phyloP scores from a whole-genome alignment of 352 stramenopile species.

The Phytophthora citricola region DNA sequence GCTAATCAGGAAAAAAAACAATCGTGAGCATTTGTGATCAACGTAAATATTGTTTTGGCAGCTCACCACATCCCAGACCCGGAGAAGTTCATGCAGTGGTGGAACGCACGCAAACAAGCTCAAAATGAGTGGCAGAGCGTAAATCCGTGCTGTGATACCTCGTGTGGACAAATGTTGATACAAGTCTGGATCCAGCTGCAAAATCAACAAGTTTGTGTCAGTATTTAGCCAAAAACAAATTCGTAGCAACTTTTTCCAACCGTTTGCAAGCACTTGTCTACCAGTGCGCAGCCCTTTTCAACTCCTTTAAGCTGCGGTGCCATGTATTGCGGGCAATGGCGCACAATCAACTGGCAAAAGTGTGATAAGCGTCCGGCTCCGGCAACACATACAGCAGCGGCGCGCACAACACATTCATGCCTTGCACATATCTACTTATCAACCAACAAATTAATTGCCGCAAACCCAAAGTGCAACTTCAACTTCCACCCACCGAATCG shows the following conservation, averaged over 20 bases:
- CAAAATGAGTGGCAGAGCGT: constrained; percentile 88
- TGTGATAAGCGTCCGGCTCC: constrained; percentile 91
- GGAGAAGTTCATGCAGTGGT: constrained; percentile 86
- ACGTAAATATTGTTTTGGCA: not conserved
- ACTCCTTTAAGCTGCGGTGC: constrained; percentile 87
- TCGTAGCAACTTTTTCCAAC: constrained; percentile 30
- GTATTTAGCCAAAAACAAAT: constrained; percentile 4
- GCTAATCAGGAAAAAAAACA: constrained; percentile 34
- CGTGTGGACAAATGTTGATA: constrained; percentile 78
- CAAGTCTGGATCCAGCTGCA: constrained; percentile 79
- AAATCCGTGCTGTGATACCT: constrained; percentile 87
- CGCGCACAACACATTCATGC: constrained; percentile 92
- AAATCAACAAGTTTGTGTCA: not conserved
- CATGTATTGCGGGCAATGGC: constrained; percentile 92
- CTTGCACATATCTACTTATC: constrained; percentile 86
- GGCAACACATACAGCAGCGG: constrained; percentile 93
- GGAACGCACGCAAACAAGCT: constrained; percentile 92
- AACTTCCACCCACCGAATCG: constrained; percentile 42
- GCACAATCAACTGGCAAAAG: constrained; percentile 86
- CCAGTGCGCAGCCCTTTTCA: constrained; percentile 79
- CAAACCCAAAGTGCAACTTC: constrained; percentile 4
- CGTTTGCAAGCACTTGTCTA: constrained; percentile 83
- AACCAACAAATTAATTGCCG: not conserved
- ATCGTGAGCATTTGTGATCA: too few species aligned
- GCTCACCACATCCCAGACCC: constrained; percentile 91